A percentile compares a stretch with the other conserved stretches of the same genome.
phyloP scores from a whole-genome alignment of 2,329 filamentous ascomycete genomes.

The Phaeophleospora eucalypticola region DNA sequence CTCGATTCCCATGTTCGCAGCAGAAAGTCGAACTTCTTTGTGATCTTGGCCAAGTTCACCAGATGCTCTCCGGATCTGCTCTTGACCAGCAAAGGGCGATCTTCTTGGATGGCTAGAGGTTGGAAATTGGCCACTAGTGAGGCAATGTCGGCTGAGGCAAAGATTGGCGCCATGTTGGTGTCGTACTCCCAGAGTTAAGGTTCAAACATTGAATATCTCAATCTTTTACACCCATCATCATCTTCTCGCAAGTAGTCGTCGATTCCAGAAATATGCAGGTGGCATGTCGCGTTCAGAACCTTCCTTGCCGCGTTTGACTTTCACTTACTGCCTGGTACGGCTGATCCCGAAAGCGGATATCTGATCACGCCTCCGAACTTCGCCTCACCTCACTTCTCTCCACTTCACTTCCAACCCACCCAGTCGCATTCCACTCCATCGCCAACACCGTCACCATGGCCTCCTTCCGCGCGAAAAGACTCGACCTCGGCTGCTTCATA shows the following conservation, averaged over 20 bases:
- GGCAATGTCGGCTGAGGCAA: constrained; percentile 25
- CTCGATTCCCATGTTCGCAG: constrained; percentile 3
- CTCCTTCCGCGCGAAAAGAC: constrained; percentile 83
- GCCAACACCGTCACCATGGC: constrained; percentile 28
- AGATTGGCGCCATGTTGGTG: constrained; percentile 25
- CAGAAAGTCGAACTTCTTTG: constrained; percentile 1
- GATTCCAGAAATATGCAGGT: too few relatives aligned
- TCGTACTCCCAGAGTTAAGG: not conserved
- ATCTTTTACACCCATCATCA: too few relatives aligned
- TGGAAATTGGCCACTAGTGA: constrained; percentile 22
- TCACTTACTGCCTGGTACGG: too few relatives aligned
- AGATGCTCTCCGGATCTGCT: constrained; percentile 19
- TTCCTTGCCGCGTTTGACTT: too few relatives aligned
- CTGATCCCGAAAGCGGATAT: too few relatives aligned
- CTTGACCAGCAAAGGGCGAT: constrained; percentile 18
- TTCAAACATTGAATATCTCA: not conserved
- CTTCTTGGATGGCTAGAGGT: constrained; percentile 17
- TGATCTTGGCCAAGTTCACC: constrained; percentile 7
- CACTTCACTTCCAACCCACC: not conserved
- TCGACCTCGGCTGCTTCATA: constrained; percentile 82
- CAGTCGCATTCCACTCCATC: not conserved
- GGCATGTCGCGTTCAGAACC: too few relatives aligned
- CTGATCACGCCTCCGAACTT: not conserved
- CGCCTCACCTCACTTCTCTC: not conserved
- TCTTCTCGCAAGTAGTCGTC: too few relatives aligned